These are phyloP conservation scores for Talaromyces sp. DNA, from an alignment of 2,329 filamentous ascomycete species.

Conservation along the genomic window DNA sequence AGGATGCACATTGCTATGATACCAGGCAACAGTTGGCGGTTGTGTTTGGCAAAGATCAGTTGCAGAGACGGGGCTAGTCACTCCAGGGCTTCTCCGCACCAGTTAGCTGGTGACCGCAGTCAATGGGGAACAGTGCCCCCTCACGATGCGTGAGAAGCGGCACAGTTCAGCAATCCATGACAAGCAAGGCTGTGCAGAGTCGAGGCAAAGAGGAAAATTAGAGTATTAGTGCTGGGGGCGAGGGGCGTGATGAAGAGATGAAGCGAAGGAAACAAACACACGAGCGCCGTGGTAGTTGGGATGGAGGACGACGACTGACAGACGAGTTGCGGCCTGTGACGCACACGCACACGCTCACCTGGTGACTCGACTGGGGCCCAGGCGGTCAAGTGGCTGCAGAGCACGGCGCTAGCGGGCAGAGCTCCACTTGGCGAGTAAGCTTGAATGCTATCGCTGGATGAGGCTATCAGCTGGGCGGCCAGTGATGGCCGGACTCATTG, in stretches of 20 bases:
- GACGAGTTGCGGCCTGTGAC: constrained; percentile 28
- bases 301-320: constrained; percentile 10
- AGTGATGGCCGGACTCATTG: neutral
- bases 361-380: constrained; percentile 32
- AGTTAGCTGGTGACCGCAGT: constrained; percentile 20
- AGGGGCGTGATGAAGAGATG: constrained; percentile 8
- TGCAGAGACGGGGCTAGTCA: constrained; percentile 16
- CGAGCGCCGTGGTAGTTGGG: neutral
- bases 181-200: neutral
- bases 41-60: constrained; percentile 11
- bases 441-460: neutral
- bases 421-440: neutral
- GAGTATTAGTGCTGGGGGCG: neutral
- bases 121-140: constrained; percentile 21
- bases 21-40: constrained; percentile 19
- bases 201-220: neutral
- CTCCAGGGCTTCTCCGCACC: constrained; percentile 34
- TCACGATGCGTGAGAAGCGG: constrained; percentile 20
- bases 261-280: constrained; percentile 5
- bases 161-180: constrained; percentile 16
- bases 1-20: constrained; percentile 14
- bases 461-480: neutral
- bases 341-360: constrained; percentile 22
- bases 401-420: neutral
- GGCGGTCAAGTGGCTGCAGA: constrained; percentile 19